Base-by-base conservation (phyloP, 2,329 filamentous ascomycete genomes). In the Xylaria sp. region DNA sequence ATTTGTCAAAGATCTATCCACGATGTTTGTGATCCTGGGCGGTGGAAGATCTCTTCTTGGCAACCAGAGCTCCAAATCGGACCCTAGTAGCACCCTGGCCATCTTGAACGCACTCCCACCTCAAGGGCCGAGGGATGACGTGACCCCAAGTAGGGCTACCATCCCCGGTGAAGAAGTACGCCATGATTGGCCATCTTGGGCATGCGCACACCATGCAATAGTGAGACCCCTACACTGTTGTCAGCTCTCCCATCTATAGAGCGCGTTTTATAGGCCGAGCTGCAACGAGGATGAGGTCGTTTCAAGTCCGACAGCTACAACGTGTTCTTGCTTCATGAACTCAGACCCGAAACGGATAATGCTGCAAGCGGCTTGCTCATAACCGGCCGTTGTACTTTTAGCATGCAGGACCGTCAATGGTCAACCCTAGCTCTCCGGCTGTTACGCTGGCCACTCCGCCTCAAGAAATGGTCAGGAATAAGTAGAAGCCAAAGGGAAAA, bases 1-100 rank as follows among this genome's bases (percentile, higher is more conserved):
- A 70, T 71, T 72, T 66, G 69, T 69, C 60, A 56, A 47, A 68
- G 49, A 61, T 57, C 47, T 51, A 49, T 45, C 47, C 50, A 58
- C 64, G 61, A 61, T 63, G 67, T 68, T 63, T 60, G 66, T 64
- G 62, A 65, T 49, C 67, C 64, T 62, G 66, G 63, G 47, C 57
- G 28, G 57, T 62, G 56, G 63, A 51, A 67, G 57, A 67, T 64
- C 61, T 62, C 25, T 19, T 4, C 64, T 64, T 61, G 57, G 61
- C 61, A 49, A 33, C 31, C 49, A 50, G 43, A 52, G 45, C 54
- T 62, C 62, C 59, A 63, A 65, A 50, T 42, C 63, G 19, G 53
- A 60, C 47, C 57, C 59, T 61, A 56, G 57, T 55, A n/a, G 23
- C n/a, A 60, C 42, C 57, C 59, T 61, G 51, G 57, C 61, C 4